Conservation (phyloP, 768 basidiomycete species). For the Hygrocybe punicea region DNA sequence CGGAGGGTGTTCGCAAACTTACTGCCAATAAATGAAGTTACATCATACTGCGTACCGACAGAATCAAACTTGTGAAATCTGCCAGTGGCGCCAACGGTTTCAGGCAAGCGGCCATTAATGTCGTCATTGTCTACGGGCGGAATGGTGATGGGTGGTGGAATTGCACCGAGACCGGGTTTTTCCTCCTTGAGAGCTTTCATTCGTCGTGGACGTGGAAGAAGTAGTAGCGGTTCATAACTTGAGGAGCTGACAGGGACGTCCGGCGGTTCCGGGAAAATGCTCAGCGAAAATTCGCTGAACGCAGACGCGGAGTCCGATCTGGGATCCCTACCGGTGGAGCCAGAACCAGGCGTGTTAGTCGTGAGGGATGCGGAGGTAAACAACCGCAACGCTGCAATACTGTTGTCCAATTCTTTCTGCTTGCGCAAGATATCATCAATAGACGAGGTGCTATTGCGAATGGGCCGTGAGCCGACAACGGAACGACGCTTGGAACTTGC, state of each 20-base stretch:
- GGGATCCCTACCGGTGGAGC: constrained; percentile 9
- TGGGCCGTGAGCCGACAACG: constrained; percentile 12
- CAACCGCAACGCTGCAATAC: constrained; percentile 54
- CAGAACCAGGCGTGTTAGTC: constrained; percentile 17
- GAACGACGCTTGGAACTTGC: constrained; percentile 6
- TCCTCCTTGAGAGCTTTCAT: background rate
- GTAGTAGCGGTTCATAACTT: background rate
- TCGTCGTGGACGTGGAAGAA: constrained; percentile 1
- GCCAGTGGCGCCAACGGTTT: background rate
- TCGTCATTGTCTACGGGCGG: background rate
- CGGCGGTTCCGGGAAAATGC: constrained; percentile 67
- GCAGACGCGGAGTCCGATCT: constrained; percentile 36
- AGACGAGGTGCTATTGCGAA: constrained; percentile 8
- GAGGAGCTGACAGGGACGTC: constrained; percentile 7
- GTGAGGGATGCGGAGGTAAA: constrained; percentile 30
- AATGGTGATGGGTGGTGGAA: background rate
- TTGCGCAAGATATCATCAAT: constrained; percentile 55
- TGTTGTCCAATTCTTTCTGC: constrained; percentile 61
- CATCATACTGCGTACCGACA: constrained; percentile 59
- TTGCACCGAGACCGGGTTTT: background rate
- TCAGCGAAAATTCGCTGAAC: constrained; percentile 63
- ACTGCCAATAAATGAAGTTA: constrained; percentile 71
- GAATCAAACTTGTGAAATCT: constrained; percentile 34
- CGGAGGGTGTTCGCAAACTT: constrained; percentile 12
- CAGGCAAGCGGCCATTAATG: background rate